Evolutionary conservation across 2,329 filamentous ascomycete species (phyloP).

Genomic region (Verticillium zaregamsianum): DNA sequence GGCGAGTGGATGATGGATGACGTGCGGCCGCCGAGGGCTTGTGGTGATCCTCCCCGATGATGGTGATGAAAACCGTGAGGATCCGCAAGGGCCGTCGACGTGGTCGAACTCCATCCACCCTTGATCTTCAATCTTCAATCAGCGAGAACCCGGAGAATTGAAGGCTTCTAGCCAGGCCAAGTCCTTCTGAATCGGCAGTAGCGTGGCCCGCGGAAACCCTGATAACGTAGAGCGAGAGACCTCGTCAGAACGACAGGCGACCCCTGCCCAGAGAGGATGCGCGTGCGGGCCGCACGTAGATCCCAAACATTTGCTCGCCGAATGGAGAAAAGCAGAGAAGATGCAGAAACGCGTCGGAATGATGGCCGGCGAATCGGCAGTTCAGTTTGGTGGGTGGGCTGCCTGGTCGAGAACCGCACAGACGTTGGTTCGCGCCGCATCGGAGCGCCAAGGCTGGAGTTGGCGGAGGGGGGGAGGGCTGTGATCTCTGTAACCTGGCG

Average conservation of each 20-base stretch:
- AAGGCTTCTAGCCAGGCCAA: no score
- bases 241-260: background rate
- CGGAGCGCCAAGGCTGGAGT: background rate
- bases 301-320: background rate
- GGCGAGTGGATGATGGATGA: no score
- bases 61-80: no score
- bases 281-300: background rate
- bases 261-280: background rate
- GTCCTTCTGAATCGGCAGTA: no score
- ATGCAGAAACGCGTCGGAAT: background rate
- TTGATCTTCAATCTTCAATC: no score
- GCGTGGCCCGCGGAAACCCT: no score
- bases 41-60: no score
- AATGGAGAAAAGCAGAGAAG: background rate
- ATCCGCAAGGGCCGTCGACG: no score
- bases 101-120: no score
- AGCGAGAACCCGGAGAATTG: no score
- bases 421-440: background rate
- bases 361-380: background rate
- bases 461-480: background rate
- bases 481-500: background rate
- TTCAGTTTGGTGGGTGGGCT: background rate
- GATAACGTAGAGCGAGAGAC: no score
- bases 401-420: background rate
- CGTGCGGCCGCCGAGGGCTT: no score